Base-by-base conservation (phyloP, 1,284 basidiomycete genomes). In the Wolfiporia cocos region DNA sequence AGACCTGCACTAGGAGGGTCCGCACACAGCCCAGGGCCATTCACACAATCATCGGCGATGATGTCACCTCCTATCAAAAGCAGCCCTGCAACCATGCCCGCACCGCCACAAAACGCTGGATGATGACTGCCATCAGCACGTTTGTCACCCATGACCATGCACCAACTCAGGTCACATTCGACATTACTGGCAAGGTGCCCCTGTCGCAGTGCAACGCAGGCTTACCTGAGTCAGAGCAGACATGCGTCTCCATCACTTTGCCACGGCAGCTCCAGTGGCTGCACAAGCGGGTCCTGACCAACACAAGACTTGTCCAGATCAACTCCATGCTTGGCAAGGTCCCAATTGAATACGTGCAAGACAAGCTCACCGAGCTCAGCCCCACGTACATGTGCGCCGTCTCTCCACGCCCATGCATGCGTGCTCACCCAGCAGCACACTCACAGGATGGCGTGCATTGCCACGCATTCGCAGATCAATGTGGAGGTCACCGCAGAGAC, bases 271-370 rank as follows among this genome's bases (percentile, higher is more conserved):
- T 68, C 20, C 50, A 53, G 15, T 56, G 61, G 12, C 62, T 63
- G 17, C 49, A 51, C 6, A 50, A 57, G 34, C 44, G 49, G 11
- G 57, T 56, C 28, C 55, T 69, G 11, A 34, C 54, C 20, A 45
- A 49, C 19, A 54, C 47, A 34, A 53, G 56, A 34, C 45, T 66
- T 31, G 55, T 55, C 5, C 50, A 53, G 0, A 56, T 66, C 39
- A 62, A 62, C 34, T 61, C 62, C 11, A 56, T 53, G 17, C 53
- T 70, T 19, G 53, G 43, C 7, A 57, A 57, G 7, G 43, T 66
- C 5, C 60, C 64, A 4, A 49, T 62, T 21, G 47, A 62, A 9
- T 70, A 66, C 46, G 60, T 71, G 31, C 60, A 61, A 33, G 61
- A 62, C n/a, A 52, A 49, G 21, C 48, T 69, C 23, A 58, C 57